These are phyloP conservation scores for Gossypium laxum DNA, from an alignment of 441 rosid species.

Conservation along the genomic window DNA sequence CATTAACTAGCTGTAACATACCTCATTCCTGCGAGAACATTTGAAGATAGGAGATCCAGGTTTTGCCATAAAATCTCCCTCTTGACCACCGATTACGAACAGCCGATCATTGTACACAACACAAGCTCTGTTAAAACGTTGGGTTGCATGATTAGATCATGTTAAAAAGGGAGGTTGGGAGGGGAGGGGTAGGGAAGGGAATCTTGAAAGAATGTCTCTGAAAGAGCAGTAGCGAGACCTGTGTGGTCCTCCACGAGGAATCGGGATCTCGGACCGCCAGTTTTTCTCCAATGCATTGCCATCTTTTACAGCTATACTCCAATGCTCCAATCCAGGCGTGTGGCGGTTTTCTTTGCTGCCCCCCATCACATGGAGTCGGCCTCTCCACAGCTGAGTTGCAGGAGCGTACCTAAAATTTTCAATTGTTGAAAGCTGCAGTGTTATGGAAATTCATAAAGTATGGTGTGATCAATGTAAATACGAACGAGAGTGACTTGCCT, in stretches of 20 bases:
- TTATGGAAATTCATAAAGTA: not conserved
- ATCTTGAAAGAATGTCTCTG: too few species aligned
- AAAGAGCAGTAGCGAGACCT: slow-evolving; percentile 32
- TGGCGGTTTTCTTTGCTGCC: slow-evolving; percentile 88
- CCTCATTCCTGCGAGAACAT: slow-evolving; percentile 81
- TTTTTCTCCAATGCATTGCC: slow-evolving; percentile 54
- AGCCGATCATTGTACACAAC: slow-evolving; percentile 48
- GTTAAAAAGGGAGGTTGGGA: not conserved
- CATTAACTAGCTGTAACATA: slow-evolving; percentile 10
- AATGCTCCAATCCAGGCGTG: slow-evolving; percentile 66
- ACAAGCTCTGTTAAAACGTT: slow-evolving; percentile 45
- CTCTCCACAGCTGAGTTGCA: slow-evolving; percentile 87
- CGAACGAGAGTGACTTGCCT: slow-evolving; percentile 27
- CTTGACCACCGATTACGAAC: slow-evolving; percentile 79
- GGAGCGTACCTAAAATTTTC: slow-evolving; percentile 62
- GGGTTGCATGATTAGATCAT: slow-evolving; percentile 3
- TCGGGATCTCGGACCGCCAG: slow-evolving; percentile 58
- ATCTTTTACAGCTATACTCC: slow-evolving; percentile 79
- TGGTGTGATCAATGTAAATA: not conserved
- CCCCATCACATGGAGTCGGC: slow-evolving; percentile 87
- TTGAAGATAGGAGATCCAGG: slow-evolving; percentile 83
- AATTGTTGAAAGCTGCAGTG: not conserved
- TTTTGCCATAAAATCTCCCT: slow-evolving; percentile 89
- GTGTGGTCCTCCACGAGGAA: slow-evolving; percentile 96
- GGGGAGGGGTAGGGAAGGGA: not conserved